Evolutionary conservation across 345 rosid genomes (phyloP).

Genomic region (Durio zibethinus): DNA sequence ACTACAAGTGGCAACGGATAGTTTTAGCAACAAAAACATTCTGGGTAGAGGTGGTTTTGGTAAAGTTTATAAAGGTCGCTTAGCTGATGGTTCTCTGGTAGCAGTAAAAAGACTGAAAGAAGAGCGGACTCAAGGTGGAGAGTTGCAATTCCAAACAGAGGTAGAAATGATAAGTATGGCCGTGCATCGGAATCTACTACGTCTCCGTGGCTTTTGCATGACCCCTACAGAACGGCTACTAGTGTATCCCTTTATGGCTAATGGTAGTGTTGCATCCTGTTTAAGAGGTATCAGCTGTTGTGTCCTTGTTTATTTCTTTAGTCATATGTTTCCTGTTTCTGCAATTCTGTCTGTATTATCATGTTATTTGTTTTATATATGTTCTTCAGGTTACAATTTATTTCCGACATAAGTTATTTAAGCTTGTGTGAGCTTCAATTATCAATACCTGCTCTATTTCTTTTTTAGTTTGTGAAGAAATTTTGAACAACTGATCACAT

Average conservation of each 20-base stretch:
- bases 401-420: neutral
- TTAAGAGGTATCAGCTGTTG: constrained; percentile 57
- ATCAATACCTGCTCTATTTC: neutral
- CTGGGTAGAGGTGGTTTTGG: constrained; percentile 92
- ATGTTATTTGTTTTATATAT: neutral
- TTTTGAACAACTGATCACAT: neutral
- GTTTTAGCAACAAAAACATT: constrained; percentile 63
- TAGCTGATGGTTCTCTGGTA: constrained; percentile 70
- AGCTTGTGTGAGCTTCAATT: neutral
- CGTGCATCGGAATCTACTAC: constrained; percentile 81
- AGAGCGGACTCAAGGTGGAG: constrained; percentile 83
- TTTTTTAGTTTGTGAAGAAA: neutral
- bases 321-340: neutral
- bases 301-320: neutral
- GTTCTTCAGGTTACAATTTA: neutral
- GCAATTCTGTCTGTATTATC: neutral
- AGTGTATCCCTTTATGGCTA: constrained; percentile 81
- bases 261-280: constrained; percentile 97
- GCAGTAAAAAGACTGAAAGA: constrained; percentile 91
- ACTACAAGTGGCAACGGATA: constrained; percentile 79
- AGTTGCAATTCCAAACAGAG: constrained; percentile 89
- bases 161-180: constrained; percentile 97
- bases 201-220: constrained; percentile 91
- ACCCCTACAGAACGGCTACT: constrained; percentile 89
- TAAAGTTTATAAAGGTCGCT: constrained; percentile 85